Conservation (phyloP, 2,329 filamentous ascomycete genomes). For the Arthrinium puccinioides region DNA sequence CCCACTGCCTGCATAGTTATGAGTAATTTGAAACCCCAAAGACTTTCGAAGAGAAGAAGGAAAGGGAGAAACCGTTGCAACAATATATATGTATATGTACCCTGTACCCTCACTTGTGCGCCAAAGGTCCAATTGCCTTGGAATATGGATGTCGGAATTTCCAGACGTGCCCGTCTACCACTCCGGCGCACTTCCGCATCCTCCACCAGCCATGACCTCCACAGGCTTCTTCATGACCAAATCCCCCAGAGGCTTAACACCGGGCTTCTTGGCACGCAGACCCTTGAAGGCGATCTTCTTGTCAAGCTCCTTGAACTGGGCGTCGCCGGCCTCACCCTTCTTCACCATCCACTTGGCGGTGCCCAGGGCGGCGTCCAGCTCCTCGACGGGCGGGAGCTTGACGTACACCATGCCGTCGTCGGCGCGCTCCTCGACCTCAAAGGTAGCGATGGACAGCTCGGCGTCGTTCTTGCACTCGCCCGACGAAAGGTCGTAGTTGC, state of each 20-base stretch:
- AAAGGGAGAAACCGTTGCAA: no score
- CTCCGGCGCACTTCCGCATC: constrained; percentile 37
- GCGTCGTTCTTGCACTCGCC: constrained; percentile 71
- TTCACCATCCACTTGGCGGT: constrained; percentile 73
- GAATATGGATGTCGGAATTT: no score
- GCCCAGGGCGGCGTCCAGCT: constrained; percentile 72
- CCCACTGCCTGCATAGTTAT: no score
- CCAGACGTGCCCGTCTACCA: no score
- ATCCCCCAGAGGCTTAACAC: constrained; percentile 25
- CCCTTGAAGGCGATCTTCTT: constrained; percentile 37
- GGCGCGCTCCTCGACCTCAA: constrained; percentile 62
- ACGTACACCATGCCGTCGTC: constrained; percentile 71
- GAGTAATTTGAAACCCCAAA: no score
- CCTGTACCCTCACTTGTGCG: no score
- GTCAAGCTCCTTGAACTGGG: constrained; percentile 37
- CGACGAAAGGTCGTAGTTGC: constrained; percentile 71
- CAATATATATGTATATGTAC: no score
- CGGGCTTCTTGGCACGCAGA: constrained; percentile 33
- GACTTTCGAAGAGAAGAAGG: no score
- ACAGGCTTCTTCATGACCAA: constrained; percentile 28
- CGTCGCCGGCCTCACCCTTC: constrained; percentile 51
- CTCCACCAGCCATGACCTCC: constrained; percentile 26
- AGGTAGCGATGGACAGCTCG: constrained; percentile 73
- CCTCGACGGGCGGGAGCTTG: constrained; percentile 70
- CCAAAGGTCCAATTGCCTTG: no score